Evolutionary conservation across 1,284 basidiomycete species (phyloP), one percentile per base, ranked within the genome.

Genomic region (Ganoderma lingzhi): DNA sequence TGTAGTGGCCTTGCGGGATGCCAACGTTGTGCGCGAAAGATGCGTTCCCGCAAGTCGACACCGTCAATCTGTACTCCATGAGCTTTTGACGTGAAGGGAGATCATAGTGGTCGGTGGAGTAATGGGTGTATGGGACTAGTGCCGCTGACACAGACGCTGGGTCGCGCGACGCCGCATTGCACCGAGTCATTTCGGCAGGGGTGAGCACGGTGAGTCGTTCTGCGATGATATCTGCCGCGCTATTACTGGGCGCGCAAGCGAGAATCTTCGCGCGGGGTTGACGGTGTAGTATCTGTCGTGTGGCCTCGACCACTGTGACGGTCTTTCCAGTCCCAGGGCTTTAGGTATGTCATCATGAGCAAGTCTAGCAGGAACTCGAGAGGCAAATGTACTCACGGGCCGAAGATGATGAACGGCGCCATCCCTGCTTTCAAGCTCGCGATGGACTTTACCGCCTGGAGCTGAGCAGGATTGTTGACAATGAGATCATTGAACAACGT

Each of bases 281-380:
- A 3, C 74, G 69, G 3, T 70, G 70, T 0, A 91, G 78, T 14
- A 92, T 73, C 75, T 93, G 91, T 2, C 79, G 82, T 28, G 92
- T 90, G 0, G 88, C 84, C 77, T 93, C 91, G 0, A 93, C 85
- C 3, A 90, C 82, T 0, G 90, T 91, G 17, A 91, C 85, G 0
- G 90, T 93, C 78, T 92, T 93, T 0, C 91, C 90, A 0, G 91
- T 91, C 14, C 90, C 89, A 5, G 88, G 89, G 4, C 88, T 90
- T 61, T 3, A 2, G 0, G 23, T 10, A 63, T 63, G 23, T 28
- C 63, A 30, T 1, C 14, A 30, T 28, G 30, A 42, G 44, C 35
- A 6, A 28, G 42, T 9, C 28, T 6, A 8, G 3, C 12, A 37
- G 6, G 10, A 60, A 45, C 58, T 39, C 62, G 64, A 14, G 60